Conservation (phyloP, 306 rosid species). For the Lotus japonicus region DNA sequence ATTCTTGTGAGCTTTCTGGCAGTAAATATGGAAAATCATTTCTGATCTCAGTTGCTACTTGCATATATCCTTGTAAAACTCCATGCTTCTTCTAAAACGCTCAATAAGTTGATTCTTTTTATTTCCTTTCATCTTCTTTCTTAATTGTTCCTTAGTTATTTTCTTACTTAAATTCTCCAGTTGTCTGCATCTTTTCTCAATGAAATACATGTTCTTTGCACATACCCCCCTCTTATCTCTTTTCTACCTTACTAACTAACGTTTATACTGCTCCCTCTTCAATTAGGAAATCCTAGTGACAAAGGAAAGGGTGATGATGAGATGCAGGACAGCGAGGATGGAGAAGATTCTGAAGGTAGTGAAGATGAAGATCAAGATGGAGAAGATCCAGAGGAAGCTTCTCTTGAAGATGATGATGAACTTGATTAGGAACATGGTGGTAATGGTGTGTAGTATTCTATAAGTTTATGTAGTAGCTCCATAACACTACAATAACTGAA, state of each 20-base stretch:
- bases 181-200: background rate
- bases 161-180: background rate
- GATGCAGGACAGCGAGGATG: slow-evolving; percentile 26
- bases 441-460: background rate
- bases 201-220: background rate
- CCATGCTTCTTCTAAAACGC: too few relatives aligned
- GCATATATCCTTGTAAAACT: too few relatives aligned
- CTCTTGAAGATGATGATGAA: slow-evolving; percentile 6
- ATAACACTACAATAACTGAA: background rate
- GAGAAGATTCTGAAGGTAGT: slow-evolving; percentile 21
- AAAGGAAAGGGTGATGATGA: slow-evolving; percentile 38
- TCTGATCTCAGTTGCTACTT: too few relatives aligned
- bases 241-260: background rate
- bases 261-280: background rate
- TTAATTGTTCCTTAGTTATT: background rate
- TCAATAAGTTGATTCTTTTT: too few relatives aligned
- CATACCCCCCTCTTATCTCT: background rate
- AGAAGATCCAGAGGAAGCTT: slow-evolving; percentile 6
- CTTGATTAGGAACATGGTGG: slow-evolving; percentile 8
- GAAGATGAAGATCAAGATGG: slow-evolving; percentile 31
- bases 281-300: slow-evolving; percentile 39
- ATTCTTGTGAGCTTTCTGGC: too few relatives aligned
- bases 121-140: background rate
- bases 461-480: background rate
- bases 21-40: too few relatives aligned